Percentiles rank a stretch among this genome's conserved stretches.
Evolutionary conservation across 2,329 filamentous ascomycete species (phyloP).

Genomic region (Fusarium cicatricum): DNA sequence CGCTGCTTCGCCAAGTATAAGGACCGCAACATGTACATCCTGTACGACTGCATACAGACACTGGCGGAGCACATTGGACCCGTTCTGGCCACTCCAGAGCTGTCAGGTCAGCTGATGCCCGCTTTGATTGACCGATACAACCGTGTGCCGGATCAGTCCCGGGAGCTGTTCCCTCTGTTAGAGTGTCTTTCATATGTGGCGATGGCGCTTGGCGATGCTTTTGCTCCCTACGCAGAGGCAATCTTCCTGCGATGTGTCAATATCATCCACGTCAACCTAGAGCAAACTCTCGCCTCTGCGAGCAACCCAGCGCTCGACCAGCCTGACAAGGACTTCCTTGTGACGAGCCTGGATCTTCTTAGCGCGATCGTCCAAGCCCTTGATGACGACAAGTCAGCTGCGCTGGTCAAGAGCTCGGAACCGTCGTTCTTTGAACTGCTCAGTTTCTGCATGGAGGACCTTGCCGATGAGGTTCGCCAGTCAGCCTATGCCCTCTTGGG

Average conservation of each 20-base stretch:
- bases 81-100: slow-evolving; percentile 78
- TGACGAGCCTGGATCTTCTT: slow-evolving; percentile 92
- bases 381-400: slow-evolving; percentile 74
- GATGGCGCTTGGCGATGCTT: slow-evolving; percentile 81
- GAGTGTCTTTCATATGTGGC: slow-evolving; percentile 96
- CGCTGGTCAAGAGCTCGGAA: slow-evolving; percentile 77
- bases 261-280: slow-evolving; percentile 90
- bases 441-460: slow-evolving; percentile 90
- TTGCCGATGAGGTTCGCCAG: slow-evolving; percentile 90
- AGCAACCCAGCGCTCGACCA: slow-evolving; percentile 74
- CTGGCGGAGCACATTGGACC: slow-evolving; percentile 90
- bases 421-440: slow-evolving; percentile 91
- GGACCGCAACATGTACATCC: slow-evolving; percentile 97
- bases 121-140: slow-evolving; percentile 89
- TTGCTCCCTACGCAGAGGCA: slow-evolving; percentile 83
- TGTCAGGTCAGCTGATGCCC: slow-evolving; percentile 91
- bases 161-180: slow-evolving; percentile 93
- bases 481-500: slow-evolving; percentile 95
- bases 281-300: slow-evolving; percentile 76
- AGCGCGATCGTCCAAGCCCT: slow-evolving; percentile 94
- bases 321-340: slow-evolving; percentile 95
- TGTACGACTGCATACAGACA: slow-evolving; percentile 98
- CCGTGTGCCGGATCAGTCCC: slow-evolving; percentile 84
- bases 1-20: slow-evolving; percentile 95
- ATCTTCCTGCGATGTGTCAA: slow-evolving; percentile 89